These are phyloP conservation scores for Vicia faba DNA, from an alignment of 306 rosid species.

Conservation along the genomic window DNA sequence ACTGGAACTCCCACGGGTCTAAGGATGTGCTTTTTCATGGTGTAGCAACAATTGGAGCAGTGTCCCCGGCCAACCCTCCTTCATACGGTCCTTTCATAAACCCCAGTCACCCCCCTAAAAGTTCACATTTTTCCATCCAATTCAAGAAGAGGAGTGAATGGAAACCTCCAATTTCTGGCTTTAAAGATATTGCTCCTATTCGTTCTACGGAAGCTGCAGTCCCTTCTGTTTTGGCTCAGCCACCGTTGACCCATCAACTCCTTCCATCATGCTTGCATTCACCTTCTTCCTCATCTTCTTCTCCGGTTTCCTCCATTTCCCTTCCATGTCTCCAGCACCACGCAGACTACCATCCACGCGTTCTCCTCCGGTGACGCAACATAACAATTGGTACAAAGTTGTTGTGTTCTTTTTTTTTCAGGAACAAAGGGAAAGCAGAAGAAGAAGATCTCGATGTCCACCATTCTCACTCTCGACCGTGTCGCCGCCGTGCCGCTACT, in stretches of 20 bases:
- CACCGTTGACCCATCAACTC: conserved; percentile 69
- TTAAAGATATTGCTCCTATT: conserved; percentile 58
- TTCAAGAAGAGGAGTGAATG: conserved; percentile 58
- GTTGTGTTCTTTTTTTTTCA: no score
- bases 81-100: conserved; percentile 47
- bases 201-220: conserved; percentile 54
- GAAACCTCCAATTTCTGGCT: conserved; percentile 58
- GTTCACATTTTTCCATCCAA: conserved; percentile 61
- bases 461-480: no score
- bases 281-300: no score
- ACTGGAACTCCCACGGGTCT: conserved; percentile 40
- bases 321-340: no score
- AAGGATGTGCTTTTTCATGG: conserved; percentile 48
- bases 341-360: no score
- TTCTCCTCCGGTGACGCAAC: no score
- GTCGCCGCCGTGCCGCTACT: no score
- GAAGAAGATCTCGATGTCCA: no score
- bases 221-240: conserved; percentile 72
- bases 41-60: conserved; percentile 38
- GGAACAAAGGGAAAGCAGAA: no score
- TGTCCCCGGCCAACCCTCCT: conserved; percentile 59
- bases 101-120: conserved; percentile 52
- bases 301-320: no score
- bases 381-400: no score
- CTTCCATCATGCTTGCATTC: no score